Evolutionary conservation across 129 eudicot species (phyloP), one percentile per base, ranked within the genome.

Genomic region (Flaveria robusta): DNA sequence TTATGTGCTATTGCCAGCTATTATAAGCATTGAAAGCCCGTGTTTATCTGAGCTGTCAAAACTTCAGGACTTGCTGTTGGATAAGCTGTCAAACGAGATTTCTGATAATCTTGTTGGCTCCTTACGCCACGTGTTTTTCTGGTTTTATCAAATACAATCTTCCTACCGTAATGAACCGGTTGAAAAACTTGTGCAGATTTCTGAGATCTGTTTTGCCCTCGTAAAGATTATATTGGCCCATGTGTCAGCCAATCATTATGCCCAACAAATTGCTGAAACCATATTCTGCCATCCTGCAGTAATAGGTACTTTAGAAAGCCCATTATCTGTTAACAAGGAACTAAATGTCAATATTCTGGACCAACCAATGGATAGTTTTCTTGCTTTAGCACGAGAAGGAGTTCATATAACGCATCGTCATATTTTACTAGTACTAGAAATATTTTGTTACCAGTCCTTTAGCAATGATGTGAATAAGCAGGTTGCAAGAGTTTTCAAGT

Each of bases 281-380:
- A 46, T 94, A 24, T 86, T 91, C 79, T 74, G 83, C 67, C 97
- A 95, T 83, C 97, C 99, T 78, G 87, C 84, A 56, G 85, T 95
- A 23, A 39, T 72, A 20, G 63, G 74, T 34, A 72, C 87, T 62
- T 70, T 91, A 72, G 86, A 84, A 80, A 77, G 42, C 69, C 92
- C 93, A 52, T 77, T 86, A 77, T 68, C 76, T 59, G 70, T 63
- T 70, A 66, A 65, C 41, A 74, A 70, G 66, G 88, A 82, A 68
- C 78, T 85, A 55, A 63, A 77, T 60, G 85, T 70, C 77, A 80
- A 81, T 43, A 79, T 82, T 37, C 80, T 84, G 69, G 78, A 77
- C 42, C 83, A 72, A 26, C 60, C 75, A 76, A 13, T 58, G 34
- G 92, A 82, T 60, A 50, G 50, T 12, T 80, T 85, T 74, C 85